Conservation (phyloP, 345 rosid species). For the Odontarrhena argentea region DNA sequence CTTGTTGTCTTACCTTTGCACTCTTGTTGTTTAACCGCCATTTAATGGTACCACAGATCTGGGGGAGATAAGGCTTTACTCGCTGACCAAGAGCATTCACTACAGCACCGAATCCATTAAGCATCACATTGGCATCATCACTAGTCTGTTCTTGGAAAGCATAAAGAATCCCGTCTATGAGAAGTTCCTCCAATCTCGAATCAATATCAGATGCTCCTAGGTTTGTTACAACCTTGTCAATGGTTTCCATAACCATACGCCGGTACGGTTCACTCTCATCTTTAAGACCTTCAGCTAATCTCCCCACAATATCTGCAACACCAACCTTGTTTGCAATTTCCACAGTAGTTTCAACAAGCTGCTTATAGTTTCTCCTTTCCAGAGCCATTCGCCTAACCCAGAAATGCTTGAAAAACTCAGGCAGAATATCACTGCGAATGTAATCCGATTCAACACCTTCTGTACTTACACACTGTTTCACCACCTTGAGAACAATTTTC, state of each 20-base stretch:
- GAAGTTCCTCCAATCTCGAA: constrained; percentile 89
- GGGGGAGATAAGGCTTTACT: constrained; percentile 98
- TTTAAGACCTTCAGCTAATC: constrained; percentile 93
- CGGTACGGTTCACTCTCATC: constrained; percentile 95
- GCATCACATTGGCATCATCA: constrained; percentile 99
- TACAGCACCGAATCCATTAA: constrained; percentile 97
- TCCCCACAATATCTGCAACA: constrained; percentile 90
- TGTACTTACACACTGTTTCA: constrained; percentile 96
- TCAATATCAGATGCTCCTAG: constrained; percentile 97
- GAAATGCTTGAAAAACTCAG: constrained; percentile 87
- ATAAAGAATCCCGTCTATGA: constrained; percentile 96
- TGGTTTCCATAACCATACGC: constrained; percentile 99
- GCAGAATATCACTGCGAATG: constrained; percentile 87
- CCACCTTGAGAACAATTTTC: constrained; percentile 96
- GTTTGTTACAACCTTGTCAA: constrained; percentile 94
- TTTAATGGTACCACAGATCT: constrained; percentile 99
- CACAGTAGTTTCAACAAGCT: constrained; percentile 95
- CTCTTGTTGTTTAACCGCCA: constrained; percentile 99
- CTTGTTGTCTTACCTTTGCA: constrained; percentile 99
- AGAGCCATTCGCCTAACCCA: constrained; percentile 99
- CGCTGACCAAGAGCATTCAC: constrained; percentile 96
- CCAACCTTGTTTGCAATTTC: constrained; percentile 98
- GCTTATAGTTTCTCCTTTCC: constrained; percentile 92
- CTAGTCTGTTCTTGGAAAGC: constrained; percentile 99
- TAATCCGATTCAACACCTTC: constrained; percentile 97